Percentiles rank a stretch among this genome's conserved stretches.
Evolutionary conservation across 805 yeast species (phyloP).

Genomic region (Hanseniaspora valbyensis): DNA sequence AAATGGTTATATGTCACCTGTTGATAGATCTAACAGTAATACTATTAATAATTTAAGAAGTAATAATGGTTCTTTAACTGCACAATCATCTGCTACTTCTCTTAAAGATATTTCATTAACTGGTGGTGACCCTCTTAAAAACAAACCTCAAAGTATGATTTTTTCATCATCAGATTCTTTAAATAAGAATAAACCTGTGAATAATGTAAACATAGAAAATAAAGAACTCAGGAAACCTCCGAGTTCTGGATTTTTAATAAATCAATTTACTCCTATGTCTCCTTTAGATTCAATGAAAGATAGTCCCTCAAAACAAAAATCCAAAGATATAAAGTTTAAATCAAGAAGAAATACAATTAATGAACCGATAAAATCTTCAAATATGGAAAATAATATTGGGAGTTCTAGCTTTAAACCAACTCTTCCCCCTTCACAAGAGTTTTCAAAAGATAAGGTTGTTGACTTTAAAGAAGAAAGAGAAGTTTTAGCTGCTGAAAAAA

Average conservation of each 20-base stretch:
- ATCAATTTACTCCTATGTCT: background rate
- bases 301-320: background rate
- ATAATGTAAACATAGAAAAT: background rate
- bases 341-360: constrained; percentile 7
- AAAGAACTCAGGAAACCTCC: background rate
- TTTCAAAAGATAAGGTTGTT: constrained; percentile 19
- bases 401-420: constrained; percentile 19
- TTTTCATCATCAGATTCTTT: background rate
- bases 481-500: constrained; percentile 19
- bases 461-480: constrained; percentile 23
- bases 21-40: background rate
- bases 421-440: background rate
- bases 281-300: background rate
- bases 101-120: background rate
- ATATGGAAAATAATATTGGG: background rate
- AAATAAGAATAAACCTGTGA: background rate
- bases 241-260: background rate
- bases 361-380: background rate
- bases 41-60: background rate
- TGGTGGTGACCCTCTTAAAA: background rate
- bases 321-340: background rate
- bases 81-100: background rate
- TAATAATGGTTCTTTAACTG: background rate
- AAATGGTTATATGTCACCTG: background rate
- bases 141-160: background rate